Base-by-base conservation (phyloP, 495 filamentous ascomycete species). In the Trichoderma erinaceum region DNA sequence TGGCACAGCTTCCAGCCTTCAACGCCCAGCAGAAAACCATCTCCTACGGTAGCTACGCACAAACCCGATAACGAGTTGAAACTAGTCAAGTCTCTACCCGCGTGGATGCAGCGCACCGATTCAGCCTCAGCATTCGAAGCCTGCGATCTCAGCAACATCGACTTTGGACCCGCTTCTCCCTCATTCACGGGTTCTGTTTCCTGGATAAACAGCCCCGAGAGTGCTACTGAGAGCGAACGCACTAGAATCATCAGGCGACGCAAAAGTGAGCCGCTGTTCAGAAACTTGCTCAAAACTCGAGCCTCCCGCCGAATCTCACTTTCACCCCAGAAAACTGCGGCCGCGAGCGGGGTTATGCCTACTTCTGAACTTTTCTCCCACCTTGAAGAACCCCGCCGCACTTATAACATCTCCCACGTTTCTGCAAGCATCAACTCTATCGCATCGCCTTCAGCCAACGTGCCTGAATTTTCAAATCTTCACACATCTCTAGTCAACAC, bases 231-330 rank as follows among this genome's bases (percentile, higher is more conserved):
- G 25, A 61, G 25, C 12, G 56, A 61, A 23, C 56, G 56, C 23
- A 61, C 56, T 3, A 61, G 16, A 11, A 61, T 61, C 29, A 25
- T 61, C 56, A 61, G 56, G 27, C 56, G 56, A 32, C 56, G 56
- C 23, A 61, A 61, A 32, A 61, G 56, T 32, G 56, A 61, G 56
- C 56, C 56, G 25, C 56, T 61, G 23, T 61, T 32, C 25, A 61
- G 56, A 32, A 61, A 32, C 25, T 29, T 61, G 56, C 56, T 61
- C 56, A 61, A 32, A 32, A 21, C 56, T 3, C 23, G 27, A 25
- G 27, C 23, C 13, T 12, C 25, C 2, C 56, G 56, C 1, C 56
- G 56, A 29, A 61, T 32, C 27, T 61, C 56, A 61, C 25, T 61
- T 32, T 61, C 56, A 61, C 56, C 56, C 16, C 56, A 61, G 11